Conservation (phyloP, 2,329 filamentous ascomycete genomes). For the Talaromyces amestolkiae region DNA sequence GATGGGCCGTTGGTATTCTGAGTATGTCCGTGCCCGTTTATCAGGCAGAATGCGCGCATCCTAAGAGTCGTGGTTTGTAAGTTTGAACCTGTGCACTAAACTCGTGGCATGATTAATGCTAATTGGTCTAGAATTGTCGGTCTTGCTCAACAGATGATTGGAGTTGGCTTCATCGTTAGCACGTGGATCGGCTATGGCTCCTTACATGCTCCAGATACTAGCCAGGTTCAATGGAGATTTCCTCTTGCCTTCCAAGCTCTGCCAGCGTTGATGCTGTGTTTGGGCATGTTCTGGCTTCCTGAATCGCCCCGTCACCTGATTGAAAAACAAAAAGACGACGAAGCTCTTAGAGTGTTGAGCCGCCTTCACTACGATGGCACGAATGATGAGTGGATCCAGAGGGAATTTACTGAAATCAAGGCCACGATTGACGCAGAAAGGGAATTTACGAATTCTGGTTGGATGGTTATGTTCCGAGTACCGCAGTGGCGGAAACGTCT, state of each 20-base stretch:
- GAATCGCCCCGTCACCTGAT: background rate
- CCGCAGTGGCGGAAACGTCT: background rate
- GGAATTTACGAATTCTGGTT: background rate
- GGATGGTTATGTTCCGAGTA: background rate
- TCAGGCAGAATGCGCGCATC: conserved; percentile 58
- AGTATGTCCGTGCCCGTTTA: conserved; percentile 59
- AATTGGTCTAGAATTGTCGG: conserved; percentile 27
- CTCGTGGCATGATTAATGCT: background rate
- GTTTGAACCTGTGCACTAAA: background rate
- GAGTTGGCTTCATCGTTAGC: conserved; percentile 47
- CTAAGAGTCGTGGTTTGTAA: background rate
- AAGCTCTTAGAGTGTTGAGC: background rate
- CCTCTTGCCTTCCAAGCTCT: conserved; percentile 32
- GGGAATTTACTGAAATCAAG: background rate
- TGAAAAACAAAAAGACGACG: background rate
- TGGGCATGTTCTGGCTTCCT: conserved; percentile 28
- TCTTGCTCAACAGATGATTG: conserved; percentile 46
- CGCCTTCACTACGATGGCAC: background rate
- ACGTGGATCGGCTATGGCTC: conserved; percentile 51
- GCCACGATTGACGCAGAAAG: background rate
- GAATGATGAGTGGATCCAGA: background rate
- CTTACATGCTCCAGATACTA: conserved; percentile 36
- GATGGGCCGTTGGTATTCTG: conserved; percentile 49
- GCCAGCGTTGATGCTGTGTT: conserved; percentile 39
- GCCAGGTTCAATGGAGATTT: conserved; percentile 37